Base-by-base conservation (phyloP, 1,139 yeast species). In the Candida mesenterica region DNA sequence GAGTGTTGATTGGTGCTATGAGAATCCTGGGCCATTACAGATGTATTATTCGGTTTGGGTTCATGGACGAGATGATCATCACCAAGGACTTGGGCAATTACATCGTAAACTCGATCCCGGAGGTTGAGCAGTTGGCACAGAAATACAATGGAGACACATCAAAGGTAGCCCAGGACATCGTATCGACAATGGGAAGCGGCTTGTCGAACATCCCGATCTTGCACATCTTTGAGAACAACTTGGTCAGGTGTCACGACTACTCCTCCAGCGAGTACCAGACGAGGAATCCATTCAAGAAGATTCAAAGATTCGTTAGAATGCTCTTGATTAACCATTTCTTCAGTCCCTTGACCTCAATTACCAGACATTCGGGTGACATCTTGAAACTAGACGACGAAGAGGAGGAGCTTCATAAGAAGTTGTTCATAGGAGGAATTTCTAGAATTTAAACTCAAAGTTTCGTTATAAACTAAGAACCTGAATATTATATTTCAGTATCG, bases 11-110 rank as follows among this genome's bases (percentile, higher is more conserved):
- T 22, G 69, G 65, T 3, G 51, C 62, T 23, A 67, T 71, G 46
- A 62, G 55, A 34, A 48, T 69, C 20, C 61, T 66, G 1, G 75
- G 75, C 1, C 71, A 72, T 41, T 71, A 63, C 53, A 57, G 73
- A 39, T 72, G 77, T 44, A 55, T 72, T 14, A 41, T 72, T 8
- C 53, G 74, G 31, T 68, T 61, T 41, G 78, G 78, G 4, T 72
- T 71, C 48, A 68, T 66, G 67, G 75, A 70, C 40, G 61, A 61
- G 15, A 55, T 65, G 8, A 39, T 41, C 28, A 53, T 70, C 25
- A 62, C 59, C 39, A 40, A 51, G 15, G 45, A 41, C 5, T 45
- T 67, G 32, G 44, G 55, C 24, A 42, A 50, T 5, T 49, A 45
- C n/a, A 62, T 69, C 10, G 42, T 66, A 36, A 38, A 42, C 12